Evolutionary conservation across 805 yeast genomes (phyloP), one percentile per base, ranked within the genome.

Genomic region (Kregervanrija fluxuum): DNA sequence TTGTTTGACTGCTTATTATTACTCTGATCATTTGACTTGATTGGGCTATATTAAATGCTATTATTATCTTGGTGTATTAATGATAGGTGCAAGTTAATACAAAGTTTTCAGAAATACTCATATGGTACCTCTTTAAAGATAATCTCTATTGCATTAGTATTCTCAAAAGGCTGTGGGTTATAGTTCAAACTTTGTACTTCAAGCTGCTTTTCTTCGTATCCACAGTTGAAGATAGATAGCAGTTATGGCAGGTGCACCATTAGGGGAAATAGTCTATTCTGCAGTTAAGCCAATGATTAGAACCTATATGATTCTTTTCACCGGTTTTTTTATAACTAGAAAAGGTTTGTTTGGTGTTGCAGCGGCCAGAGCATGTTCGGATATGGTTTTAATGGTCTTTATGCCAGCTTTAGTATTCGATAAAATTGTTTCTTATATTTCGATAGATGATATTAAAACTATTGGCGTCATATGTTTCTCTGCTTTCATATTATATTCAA

Each of bases 211-310:
- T 22, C 8, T 5, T 22, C n/a, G 28, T 4, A 22, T 22, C 8
- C 28, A 22, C 28, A 12, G 31, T 12, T 15, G 12, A 17, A 32
- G 34, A 10, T 15, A 9, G 5, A 36, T 12, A 36, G 9, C 6
- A 15, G 30, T 9, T 33, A 46, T 46, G 53, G 30, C 45, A 1
- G 52, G 48, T 13, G 54, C 52, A 3, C 42, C 62, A 1, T 44
- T 62, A 30, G 59, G 58, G 1, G 57, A 61, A 35, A 52, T 59
- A 30, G 54, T 62, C 1, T 62, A 60, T 38, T 53, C 83, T 8
- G 69, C 91, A 1, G 87, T 83, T 28, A 83, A 82, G 62, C 93
- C 93, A 12, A 82, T 85, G 50, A 71, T 84, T 56, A 79, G 85
- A 60, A 81, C 85, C 60, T 85, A 85, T 57, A 63, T 83, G 60